These are phyloP conservation scores for Farysia itapuensis DNA, from an alignment of 1,284 basidiomycete species.

Conservation along the genomic window DNA sequence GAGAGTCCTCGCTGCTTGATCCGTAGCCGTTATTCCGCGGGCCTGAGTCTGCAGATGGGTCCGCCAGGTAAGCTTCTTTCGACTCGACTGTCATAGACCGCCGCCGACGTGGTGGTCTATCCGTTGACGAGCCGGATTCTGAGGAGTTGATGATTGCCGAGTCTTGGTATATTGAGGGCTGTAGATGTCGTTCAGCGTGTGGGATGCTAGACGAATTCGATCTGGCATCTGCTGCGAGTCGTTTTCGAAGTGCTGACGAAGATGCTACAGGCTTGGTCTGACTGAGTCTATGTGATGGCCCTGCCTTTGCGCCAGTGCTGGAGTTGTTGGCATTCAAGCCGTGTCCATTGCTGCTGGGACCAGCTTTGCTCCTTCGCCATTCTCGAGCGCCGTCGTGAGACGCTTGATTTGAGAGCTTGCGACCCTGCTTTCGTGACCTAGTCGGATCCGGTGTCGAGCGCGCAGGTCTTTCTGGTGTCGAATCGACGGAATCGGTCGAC, in stretches of 20 bases:
- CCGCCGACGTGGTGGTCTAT: conserved; percentile 11
- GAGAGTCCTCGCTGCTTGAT: conserved; percentile 27
- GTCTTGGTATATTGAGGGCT: no score
- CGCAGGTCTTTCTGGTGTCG: conserved; percentile 18
- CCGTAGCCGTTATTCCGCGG: conserved; percentile 12
- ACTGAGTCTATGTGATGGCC: conserved; percentile 20
- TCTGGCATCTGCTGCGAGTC: neutral
- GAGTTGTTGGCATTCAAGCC: no score
- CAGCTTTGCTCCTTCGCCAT: conserved; percentile 21
- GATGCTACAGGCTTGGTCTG: conserved; percentile 1
- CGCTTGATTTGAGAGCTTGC: conserved; percentile 34
- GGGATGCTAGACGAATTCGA: neutral
- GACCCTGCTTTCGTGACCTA: conserved; percentile 25
- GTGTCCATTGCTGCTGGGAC: no score
- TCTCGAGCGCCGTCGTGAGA: conserved; percentile 18
- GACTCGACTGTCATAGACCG: conserved; percentile 27
- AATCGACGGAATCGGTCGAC: conserved; percentile 34
- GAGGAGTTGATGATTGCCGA: no score
- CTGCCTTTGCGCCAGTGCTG: conserved; percentile 14
- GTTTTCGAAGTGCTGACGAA: conserved; percentile 5
- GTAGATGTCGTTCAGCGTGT: no score
- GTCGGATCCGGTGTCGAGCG: conserved; percentile 20
- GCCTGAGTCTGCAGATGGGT: conserved; percentile 17
- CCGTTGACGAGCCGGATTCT: conserved; percentile 33
- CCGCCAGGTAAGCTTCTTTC: conserved; percentile 40